Base-by-base conservation (phyloP, 352 stramenopile genomes). In the Phytophthora aleatoria region DNA sequence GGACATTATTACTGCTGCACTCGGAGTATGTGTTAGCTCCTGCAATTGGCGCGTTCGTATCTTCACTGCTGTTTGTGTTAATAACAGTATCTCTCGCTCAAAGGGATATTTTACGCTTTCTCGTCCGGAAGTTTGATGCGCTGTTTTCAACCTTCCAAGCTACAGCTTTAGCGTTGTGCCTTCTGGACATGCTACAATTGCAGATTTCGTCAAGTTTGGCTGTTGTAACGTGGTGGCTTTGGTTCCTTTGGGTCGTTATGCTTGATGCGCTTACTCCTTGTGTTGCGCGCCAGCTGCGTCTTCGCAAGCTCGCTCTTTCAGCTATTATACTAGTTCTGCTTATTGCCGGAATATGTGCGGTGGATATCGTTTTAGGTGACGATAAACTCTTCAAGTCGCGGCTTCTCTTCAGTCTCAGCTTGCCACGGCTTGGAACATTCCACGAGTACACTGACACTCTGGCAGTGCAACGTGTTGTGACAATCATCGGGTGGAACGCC, bases 211-310 rank as follows among this genome's bases (percentile, higher is more conserved):
- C 36, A 2, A 63, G 57, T 50, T 36, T 86, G 41, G 70, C 69
- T 11, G 41, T 87, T 31, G 10, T 77, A 5, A 53, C 76, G 7
- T 87, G 77, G 76, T 63, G 56, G 61, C 12, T 83, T 15, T 87
- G 80, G 77, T 83, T 83, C 35, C 64, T 80, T 41, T 87, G 66
- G 61, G 6, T 81, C 20, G 43, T 89, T 3, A 52, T 71, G 12
- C 49, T 86, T n/a, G 80, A 87, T 51, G 77, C 77, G 24, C 61
- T 87, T 20, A 85, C 76, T 0, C 77, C 77, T 4, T 47, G 69
- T 28, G 28, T 71, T 36, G 52, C 60, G 5, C 24, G 26, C 0
- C 48, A 54, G 11, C 26, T 72, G 9, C 20, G 16, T 2, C 52
- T 72, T 39, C 52, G 57, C 8, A 61, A 65, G 24, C 10, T 63